A percentile compares a stretch with the other conserved stretches of the same genome.
phyloP scores from a whole-genome alignment of 495 filamentous ascomycete genomes.

The Xylaria telfairii region DNA sequence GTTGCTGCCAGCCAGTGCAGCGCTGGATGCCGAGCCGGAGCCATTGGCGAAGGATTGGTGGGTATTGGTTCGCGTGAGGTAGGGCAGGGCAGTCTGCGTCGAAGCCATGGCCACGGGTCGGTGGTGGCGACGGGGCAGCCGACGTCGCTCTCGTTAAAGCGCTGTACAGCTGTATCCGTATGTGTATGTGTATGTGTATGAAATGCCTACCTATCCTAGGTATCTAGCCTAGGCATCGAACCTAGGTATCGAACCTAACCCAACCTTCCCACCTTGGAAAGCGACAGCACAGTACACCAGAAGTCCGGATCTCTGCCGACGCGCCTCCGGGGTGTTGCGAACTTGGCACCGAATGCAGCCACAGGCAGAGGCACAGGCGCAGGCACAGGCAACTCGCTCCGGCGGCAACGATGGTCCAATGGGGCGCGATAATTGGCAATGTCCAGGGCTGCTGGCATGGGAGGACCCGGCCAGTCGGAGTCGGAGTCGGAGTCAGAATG shows the following conservation, averaged over 20 bases:
- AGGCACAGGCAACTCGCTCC: conserved; percentile 3
- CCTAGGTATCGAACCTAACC: too few species aligned
- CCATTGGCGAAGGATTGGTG: conserved; percentile 40
- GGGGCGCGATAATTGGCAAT: not conserved
- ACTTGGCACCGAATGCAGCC: not conserved
- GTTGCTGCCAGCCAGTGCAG: conserved; percentile 16
- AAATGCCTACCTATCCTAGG: too few species aligned
- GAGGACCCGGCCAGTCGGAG: conserved; percentile 20
- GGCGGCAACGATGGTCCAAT: conserved; percentile 8
- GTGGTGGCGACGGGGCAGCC: too few species aligned
- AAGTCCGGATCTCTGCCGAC: not conserved
- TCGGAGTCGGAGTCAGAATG: conserved; percentile 11
- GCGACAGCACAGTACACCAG: too few species aligned
- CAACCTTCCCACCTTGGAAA: too few species aligned
- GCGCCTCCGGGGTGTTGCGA: not conserved
- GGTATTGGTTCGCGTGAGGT: conserved; percentile 39
- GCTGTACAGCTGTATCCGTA: not conserved
- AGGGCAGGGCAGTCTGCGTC: conserved; percentile 33
- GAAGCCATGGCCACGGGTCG: conserved; percentile 29
- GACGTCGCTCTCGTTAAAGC: not conserved
- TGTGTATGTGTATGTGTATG: too few species aligned
- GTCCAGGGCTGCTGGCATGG: conserved; percentile 6
- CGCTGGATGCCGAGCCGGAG: not conserved
- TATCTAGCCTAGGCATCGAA: too few species aligned
- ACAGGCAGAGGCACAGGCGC: not conserved